Evolutionary conservation across 1,139 yeast species (phyloP).

Genomic region (Lodderomyces margitis): DNA sequence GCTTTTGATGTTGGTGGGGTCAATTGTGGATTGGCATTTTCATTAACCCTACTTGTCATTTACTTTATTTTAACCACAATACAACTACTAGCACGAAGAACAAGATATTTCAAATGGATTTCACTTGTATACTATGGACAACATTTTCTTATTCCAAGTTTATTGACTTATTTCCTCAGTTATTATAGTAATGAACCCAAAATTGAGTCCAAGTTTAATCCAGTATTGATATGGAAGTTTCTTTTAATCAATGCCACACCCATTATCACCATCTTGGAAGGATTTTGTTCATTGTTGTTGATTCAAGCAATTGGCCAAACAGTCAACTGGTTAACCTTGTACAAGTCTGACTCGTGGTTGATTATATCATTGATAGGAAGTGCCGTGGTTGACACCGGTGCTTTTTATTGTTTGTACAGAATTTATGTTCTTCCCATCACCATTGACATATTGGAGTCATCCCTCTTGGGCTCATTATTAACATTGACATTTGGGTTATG

Average conservation of each 20-base stretch:
- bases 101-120: slow-evolving; percentile 49
- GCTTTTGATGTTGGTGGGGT: slow-evolving; percentile 96
- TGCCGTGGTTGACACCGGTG: slow-evolving; percentile 72
- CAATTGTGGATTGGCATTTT: slow-evolving; percentile 83
- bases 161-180: slow-evolving; percentile 71
- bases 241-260: slow-evolving; percentile 81
- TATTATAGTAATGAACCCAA: slow-evolving; percentile 22
- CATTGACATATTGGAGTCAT: slow-evolving; percentile 71
- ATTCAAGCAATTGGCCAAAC: slow-evolving; percentile 91
- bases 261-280: slow-evolving; percentile 83
- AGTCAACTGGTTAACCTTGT: slow-evolving; percentile 66
- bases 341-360: slow-evolving; percentile 75
- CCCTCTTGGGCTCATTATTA: slow-evolving; percentile 79
- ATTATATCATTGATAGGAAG: slow-evolving; percentile 71
- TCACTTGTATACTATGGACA: slow-evolving; percentile 74
- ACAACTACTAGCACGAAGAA: slow-evolving; percentile 52
- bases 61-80: slow-evolving; percentile 75
- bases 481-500: slow-evolving; percentile 76
- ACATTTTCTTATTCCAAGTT: slow-evolving; percentile 78
- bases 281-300: slow-evolving; percentile 83
- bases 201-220: slow-evolving; percentile 11
- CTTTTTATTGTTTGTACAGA: slow-evolving; percentile 76
- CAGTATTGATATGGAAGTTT: slow-evolving; percentile 56
- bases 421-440: slow-evolving; percentile 77
- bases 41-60: slow-evolving; percentile 67